These are phyloP conservation scores for Vanderwaltozyma polyspora DNA, from an alignment of 805 yeast genomes.

Conservation along the genomic window DNA sequence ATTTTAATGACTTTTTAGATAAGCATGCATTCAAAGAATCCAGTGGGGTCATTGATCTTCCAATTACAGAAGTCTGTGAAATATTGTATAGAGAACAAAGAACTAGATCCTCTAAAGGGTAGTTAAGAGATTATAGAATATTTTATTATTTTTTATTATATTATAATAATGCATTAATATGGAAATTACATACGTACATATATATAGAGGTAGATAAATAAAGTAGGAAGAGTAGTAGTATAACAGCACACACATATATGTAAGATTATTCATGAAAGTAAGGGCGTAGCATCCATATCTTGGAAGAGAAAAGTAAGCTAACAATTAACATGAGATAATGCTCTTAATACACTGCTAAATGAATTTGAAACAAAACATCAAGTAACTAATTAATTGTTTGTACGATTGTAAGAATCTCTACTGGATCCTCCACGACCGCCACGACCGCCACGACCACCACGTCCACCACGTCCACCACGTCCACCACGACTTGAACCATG, in stretches of 20 bases:
- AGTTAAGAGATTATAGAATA: too few relatives aligned
- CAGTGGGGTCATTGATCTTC: conserved; percentile 81
- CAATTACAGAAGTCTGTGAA: conserved; percentile 56
- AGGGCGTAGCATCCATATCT: too few relatives aligned
- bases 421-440: conserved; percentile 1
- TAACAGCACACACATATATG: too few relatives aligned
- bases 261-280: too few relatives aligned
- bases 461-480: conserved; percentile 6
- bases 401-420: background rate
- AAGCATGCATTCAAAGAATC: conserved; percentile 46
- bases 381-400: too few relatives aligned
- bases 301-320: too few relatives aligned
- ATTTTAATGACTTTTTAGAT: conserved; percentile 11
- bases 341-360: too few relatives aligned
- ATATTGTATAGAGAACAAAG: conserved; percentile 38
- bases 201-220: background rate
- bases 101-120: too few relatives aligned
- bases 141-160: background rate
- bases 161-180: background rate
- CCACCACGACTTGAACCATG: background rate
- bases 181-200: background rate
- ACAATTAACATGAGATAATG: too few relatives aligned
- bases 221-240: too few relatives aligned
- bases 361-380: too few relatives aligned
- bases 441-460: conserved; percentile 10